Base-by-base conservation (phyloP, 2,329 filamentous ascomycete genomes). In the Pyrenophora graminea region DNA sequence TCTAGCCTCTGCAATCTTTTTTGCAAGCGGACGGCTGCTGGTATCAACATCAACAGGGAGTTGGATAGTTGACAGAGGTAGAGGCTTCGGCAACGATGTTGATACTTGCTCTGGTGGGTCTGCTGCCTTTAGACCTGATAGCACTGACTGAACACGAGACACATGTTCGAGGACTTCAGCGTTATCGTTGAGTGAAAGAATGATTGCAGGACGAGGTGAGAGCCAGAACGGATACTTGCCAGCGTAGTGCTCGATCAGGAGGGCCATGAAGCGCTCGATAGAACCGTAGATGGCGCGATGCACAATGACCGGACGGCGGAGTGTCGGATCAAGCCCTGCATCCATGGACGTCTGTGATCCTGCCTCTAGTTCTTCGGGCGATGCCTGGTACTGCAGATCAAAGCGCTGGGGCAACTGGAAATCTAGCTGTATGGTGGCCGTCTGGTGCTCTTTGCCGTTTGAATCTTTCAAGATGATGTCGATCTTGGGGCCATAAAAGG, bases 401-500 rank as follows among this genome's bases (percentile, higher is more conserved):
- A 96, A 96, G 10, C 90, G 84, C 67, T 90, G 88, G 1, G 91
- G 91, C 2, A 96, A 80, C 73, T 96, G 91, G 70, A 96, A 95
- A 70, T 96, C 91, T 23, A 96, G 82, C 76, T 96, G 91, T 43
- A 96, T 87, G 0, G 91, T 95, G 3, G 90, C 91, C 2, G 91
- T 90, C 69, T 96, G 91, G 68, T 95, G 91, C 64, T 91, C 89
- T 68, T 93, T 95, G 6, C 89, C 90, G 8, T 70, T 64, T 1
- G 87, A 86, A 67, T 95, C 91, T 54, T 82, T 84, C 39, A 96
- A 74, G 33, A 95, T 85, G 38, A 96, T 89, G 67, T 96, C 91
- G 58, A 96, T 96, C 76, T 96, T 96, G 27, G 91, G 91, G 0
- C 91, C 91, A 66, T 96, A 96, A 67, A 96, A 96, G 3, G 91